Evolutionary conservation across 768 basidiomycete species (phyloP), one percentile per base, ranked within the genome.

Genomic region (Ephemerocybe angulata): DNA sequence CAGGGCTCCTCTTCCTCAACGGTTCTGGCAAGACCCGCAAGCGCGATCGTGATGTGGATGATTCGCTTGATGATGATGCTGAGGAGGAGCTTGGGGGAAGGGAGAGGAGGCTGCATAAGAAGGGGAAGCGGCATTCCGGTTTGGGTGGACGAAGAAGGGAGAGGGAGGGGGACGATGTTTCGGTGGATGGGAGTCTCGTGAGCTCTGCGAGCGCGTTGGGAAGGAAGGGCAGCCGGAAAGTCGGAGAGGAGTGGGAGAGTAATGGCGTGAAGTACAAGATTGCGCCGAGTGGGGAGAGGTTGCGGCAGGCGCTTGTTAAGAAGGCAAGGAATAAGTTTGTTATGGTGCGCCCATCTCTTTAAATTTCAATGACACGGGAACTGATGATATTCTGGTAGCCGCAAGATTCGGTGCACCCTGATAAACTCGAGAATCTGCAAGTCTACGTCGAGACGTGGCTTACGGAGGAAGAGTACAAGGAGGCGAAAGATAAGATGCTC

Each of bases 371-470:
- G 31, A 11, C 38, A n/a, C 44, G 22, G 44, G 48, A 47, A 35
- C 58, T 52, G 6, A n/a, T n/a, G n/a, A n/a, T n/a, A n/a, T n/a
- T n/a, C n/a, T n/a, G 11, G 12, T 59, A 91, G 90, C 90, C 90
- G 3, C 71, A 78, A 51, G 90, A 92, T 64, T 90, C 89, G 7
- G 78, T 82, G 55, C 89, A 92, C 65, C 86, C 88, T 3, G 90
- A 92, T 68, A 80, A 81, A 41, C 70, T 81, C 52, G 82, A 79
- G 21, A 81, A 84, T 55, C 70, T 90, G 24, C 83, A 88, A 58
- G 83, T 90, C 28, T 87, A 79, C 60, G 79, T 91, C n/a, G 89
- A 90, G 65, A 77, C 75, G 19, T 93, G 90, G 90, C 75, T 90
- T 51, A 83, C 83, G 11, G 88, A 90, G 53, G 86, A 84, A 54